Evolutionary conservation across 192 early-diverging fungal genomes (phyloP).

Genomic region (Mortierella alpina): DNA sequence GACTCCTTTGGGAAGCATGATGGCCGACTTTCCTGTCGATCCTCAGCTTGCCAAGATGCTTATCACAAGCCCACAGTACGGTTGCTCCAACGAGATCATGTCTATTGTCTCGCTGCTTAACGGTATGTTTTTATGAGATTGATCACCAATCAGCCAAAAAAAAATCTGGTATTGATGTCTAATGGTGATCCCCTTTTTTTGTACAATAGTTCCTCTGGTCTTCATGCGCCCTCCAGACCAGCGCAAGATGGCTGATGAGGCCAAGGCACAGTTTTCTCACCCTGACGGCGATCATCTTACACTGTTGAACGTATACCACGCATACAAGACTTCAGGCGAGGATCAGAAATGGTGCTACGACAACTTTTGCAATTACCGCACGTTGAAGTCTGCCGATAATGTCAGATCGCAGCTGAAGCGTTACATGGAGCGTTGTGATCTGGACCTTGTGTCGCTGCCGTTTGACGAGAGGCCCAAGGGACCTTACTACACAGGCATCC

Average conservation of each 20-base stretch:
- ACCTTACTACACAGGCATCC: conserved; percentile 88
- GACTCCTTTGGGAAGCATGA: conserved; percentile 82
- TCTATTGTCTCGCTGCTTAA: conserved; percentile 94
- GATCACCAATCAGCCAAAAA: neutral
- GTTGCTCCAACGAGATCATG: conserved; percentile 94
- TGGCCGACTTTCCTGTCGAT: conserved; percentile 98
- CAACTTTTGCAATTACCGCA: conserved; percentile 91
- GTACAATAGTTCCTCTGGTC: conserved; percentile 77
- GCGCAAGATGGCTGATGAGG: conserved; percentile 87
- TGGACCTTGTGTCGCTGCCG: conserved; percentile 76
- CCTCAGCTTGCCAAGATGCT: conserved; percentile 96
- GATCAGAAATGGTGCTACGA: conserved; percentile 93
- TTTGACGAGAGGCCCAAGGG: conserved; percentile 75
- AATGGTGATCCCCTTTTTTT: conserved; percentile 1
- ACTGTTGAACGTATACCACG: conserved; percentile 96
- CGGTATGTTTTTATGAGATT: conserved; percentile 46
- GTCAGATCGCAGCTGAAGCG: conserved; percentile 90
- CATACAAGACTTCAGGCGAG: conserved; percentile 75
- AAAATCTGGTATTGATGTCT: neutral
- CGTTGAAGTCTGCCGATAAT: conserved; percentile 91
- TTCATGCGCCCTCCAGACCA: conserved; percentile 94
- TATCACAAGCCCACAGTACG: conserved; percentile 84
- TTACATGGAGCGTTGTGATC: conserved; percentile 78
- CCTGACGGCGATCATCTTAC: conserved; percentile 97
- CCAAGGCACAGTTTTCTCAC: conserved; percentile 94